Base-by-base conservation (phyloP, 2,329 filamentous ascomycete genomes). In the Penicillium concentricum region DNA sequence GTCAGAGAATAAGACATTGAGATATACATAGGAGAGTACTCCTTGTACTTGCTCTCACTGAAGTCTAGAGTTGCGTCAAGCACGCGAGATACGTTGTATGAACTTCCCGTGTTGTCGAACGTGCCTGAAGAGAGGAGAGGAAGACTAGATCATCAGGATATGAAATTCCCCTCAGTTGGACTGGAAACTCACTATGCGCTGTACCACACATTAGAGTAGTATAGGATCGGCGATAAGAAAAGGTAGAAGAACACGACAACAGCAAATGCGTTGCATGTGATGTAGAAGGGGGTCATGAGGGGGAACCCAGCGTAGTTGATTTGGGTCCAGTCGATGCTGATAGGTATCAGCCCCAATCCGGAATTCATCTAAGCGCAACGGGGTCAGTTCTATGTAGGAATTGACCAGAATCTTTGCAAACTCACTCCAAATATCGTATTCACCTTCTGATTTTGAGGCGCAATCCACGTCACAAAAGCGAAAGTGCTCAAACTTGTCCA, bases 141-240 rank as follows among this genome's bases (percentile, higher is more conserved):
- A 5, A 73, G 61, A 46, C 63, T 65, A 20, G 0, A 28, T 6
- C 1, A 32, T 64, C 47, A 65, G 58, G 16, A 47, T 20, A n/a
- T 39, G 15, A 12, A 7, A 13, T 18, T 20, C 2, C 5, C 7
- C 4, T 4, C 9, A 0, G 7, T 22, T 13, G 43, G 16, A n/a
- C 13, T 28, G 9, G 18, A 18, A 32, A 50, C 63, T 59, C 43
- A 65, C 63, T 73, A 73, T 26, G 63, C 69, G 24, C 67, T 70
- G 26, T 80, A 73, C 79, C 79, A 82, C 0, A 76, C 75, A 49
- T 82, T 82, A n/a, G 74, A 78, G 63, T 83, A 86, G 67, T 86
- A 83, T 32, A 86, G 73, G 30, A 81, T 82, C 0, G 77, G 77
- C 0, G 73, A 75, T 10, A 72, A 69, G 58, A 81, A 65, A 56